Conservation (phyloP, 306 rosid genomes). For the Corylus heterophylla region DNA sequence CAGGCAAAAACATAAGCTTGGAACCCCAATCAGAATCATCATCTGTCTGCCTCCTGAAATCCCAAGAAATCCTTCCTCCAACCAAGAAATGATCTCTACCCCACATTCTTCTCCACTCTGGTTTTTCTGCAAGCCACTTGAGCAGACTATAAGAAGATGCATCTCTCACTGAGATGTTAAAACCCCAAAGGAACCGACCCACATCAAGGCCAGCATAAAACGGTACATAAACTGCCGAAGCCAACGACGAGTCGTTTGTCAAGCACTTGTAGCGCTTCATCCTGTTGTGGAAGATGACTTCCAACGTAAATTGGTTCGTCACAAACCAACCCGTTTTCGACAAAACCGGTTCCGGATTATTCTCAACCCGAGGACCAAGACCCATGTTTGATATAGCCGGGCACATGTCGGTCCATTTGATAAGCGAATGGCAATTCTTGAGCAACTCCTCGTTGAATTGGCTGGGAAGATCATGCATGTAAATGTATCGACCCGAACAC, state of each 20-base stretch:
- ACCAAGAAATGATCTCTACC: slow-evolving; percentile 65
- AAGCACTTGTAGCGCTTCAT: slow-evolving; percentile 62
- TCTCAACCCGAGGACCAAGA: slow-evolving; percentile 37
- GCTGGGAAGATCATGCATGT: slow-evolving; percentile 45
- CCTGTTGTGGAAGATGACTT: slow-evolving; percentile 55
- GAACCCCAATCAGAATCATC: slow-evolving; percentile 54
- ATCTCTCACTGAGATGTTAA: slow-evolving; percentile 45
- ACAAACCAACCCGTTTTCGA: slow-evolving; percentile 41
- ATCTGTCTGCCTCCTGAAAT: slow-evolving; percentile 45
- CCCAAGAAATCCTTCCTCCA: slow-evolving; percentile 57
- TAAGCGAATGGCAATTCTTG: slow-evolving; percentile 39
- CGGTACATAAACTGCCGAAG: slow-evolving; percentile 62
- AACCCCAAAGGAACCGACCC: slow-evolving; percentile 49
- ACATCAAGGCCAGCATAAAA: slow-evolving; percentile 61
- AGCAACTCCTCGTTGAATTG: slow-evolving; percentile 51
- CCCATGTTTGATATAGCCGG: slow-evolving; percentile 45
- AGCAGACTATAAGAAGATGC: slow-evolving; percentile 38
- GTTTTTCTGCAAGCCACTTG: slow-evolving; percentile 39
- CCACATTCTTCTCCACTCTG: slow-evolving; percentile 54
- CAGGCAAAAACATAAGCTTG: slow-evolving; percentile 54
- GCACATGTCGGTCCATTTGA: slow-evolving; percentile 50
- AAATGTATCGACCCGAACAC: slow-evolving; percentile 47
- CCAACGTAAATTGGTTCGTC: slow-evolving; percentile 62
- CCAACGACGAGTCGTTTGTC: slow-evolving; percentile 55
- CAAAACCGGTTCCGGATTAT: slow-evolving; percentile 17